Evolutionary conservation across 805 yeast genomes (phyloP).

Genomic region (Metschnikowia vanudenii): DNA sequence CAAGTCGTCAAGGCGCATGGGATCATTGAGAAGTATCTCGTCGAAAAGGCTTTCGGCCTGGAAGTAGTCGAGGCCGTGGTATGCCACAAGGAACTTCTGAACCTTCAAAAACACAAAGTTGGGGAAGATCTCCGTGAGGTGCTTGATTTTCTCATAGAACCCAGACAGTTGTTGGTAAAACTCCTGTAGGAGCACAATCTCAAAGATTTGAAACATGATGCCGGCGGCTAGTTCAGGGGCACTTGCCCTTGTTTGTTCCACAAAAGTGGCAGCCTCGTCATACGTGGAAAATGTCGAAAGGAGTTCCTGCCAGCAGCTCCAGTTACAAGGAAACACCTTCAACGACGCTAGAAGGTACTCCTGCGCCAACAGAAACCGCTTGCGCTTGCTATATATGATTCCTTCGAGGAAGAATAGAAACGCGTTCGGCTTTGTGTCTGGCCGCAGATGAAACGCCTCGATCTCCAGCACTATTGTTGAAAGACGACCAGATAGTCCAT

Average conservation of each 20-base stretch:
- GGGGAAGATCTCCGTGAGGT: slow-evolving; percentile 60
- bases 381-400: slow-evolving; percentile 58
- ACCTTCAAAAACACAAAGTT: slow-evolving; percentile 68
- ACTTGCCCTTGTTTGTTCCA: slow-evolving; percentile 38
- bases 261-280: slow-evolving; percentile 53
- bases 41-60: slow-evolving; percentile 82
- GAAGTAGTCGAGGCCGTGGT: slow-evolving; percentile 80
- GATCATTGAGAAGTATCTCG: slow-evolving; percentile 67
- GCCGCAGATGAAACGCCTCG: slow-evolving; percentile 27
- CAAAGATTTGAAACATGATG: slow-evolving; percentile 53
- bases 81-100: slow-evolving; percentile 78
- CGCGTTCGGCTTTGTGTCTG: slow-evolving; percentile 42
- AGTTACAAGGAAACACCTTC: slow-evolving; percentile 72
- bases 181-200: slow-evolving; percentile 69
- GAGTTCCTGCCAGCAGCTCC: slow-evolving; percentile 92
- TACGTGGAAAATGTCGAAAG: slow-evolving; percentile 56
- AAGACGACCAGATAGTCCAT: slow-evolving; percentile 30
- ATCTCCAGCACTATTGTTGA: slow-evolving; percentile 41
- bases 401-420: slow-evolving; percentile 75
- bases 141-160: slow-evolving; percentile 48
- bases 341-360: slow-evolving; percentile 60
- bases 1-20: slow-evolving; percentile 83
- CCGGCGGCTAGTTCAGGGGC: slow-evolving; percentile 30
- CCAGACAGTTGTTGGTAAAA: slow-evolving; percentile 66
- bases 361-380: slow-evolving; percentile 60